phyloP scores from a whole-genome alignment of 768 basidiomycete genomes.

The Agrocybe pediades region DNA sequence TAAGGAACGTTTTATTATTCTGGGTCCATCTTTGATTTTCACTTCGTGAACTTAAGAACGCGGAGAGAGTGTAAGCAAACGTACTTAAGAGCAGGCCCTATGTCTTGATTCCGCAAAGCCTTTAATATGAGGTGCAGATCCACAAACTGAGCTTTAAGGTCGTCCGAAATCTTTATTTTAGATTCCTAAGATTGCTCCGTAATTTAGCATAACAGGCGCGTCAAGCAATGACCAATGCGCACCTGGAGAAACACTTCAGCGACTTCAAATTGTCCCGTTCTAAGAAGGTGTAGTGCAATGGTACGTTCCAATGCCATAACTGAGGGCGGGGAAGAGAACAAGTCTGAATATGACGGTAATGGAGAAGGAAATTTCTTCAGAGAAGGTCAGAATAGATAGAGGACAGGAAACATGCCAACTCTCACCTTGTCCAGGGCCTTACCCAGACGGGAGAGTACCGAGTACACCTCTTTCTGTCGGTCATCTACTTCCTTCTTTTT shows the following conservation, averaged over 20 bases:
- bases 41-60: background rate
- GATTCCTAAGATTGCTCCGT: constrained; percentile 56
- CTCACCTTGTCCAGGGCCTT: constrained; percentile 94
- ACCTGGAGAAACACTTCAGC: constrained; percentile 78
- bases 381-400: background rate
- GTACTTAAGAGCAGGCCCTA: constrained; percentile 77
- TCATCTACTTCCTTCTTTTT: constrained; percentile 88
- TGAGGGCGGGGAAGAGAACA: constrained; percentile 66
- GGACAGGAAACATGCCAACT: no score
- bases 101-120: constrained; percentile 64
- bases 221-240: constrained; percentile 18
- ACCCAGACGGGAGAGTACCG: constrained; percentile 72
- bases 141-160: constrained; percentile 48
- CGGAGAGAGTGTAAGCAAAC: constrained; percentile 4
- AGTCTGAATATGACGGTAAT: constrained; percentile 65
- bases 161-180: constrained; percentile 46
- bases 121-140: constrained; percentile 75
- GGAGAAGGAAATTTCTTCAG: constrained; percentile 58
- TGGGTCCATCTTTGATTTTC: constrained; percentile 70
- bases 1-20: constrained; percentile 65
- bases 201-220: background rate
- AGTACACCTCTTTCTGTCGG: constrained; percentile 86
- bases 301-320: constrained; percentile 65
- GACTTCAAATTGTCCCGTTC: constrained; percentile 79
- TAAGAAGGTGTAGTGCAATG: constrained; percentile 74